Percentiles rank a stretch among this genome's conserved stretches.
phyloP scores from a whole-genome alignment of 2,329 filamentous ascomycete species.

The Fusarium siculi region DNA sequence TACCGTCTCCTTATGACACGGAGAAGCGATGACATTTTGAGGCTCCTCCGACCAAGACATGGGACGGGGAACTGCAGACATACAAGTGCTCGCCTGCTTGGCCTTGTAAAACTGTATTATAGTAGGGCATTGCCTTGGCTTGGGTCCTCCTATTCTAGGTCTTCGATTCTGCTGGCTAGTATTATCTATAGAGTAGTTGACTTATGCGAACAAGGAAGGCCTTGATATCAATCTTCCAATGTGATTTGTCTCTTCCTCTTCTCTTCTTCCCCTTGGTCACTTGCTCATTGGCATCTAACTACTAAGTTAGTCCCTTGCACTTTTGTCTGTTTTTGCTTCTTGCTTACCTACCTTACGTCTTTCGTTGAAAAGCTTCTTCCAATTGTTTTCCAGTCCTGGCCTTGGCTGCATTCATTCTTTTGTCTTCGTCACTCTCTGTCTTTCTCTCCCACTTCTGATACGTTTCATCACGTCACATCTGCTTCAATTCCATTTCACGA shows the following conservation, averaged over 20 bases:
- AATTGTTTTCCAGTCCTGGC: slow-evolving; percentile 30
- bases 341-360: slow-evolving; percentile 28
- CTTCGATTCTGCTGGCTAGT: not conserved
- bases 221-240: slow-evolving; percentile 28
- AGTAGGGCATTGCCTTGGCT: not conserved
- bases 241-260: slow-evolving; percentile 23
- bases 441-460: slow-evolving; percentile 1
- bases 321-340: slow-evolving; percentile 21
- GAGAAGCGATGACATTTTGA: slow-evolving; percentile 29
- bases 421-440: slow-evolving; percentile 2
- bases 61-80: slow-evolving; percentile 29
- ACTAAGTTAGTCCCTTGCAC: not conserved
- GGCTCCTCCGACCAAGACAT: slow-evolving; percentile 34
- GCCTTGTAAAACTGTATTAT: not conserved
- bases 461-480: slow-evolving; percentile 9
- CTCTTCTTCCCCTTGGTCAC: not conserved
- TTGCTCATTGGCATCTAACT: not conserved
- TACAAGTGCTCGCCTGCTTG: slow-evolving; percentile 6
- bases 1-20: slow-evolving; percentile 11
- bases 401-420: slow-evolving; percentile 38
- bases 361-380: slow-evolving; percentile 17
- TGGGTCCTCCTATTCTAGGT: not conserved
- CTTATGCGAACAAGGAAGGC: slow-evolving; percentile 35
- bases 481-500: slow-evolving; percentile 2
- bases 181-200: not conserved